Conservation (phyloP, 768 basidiomycete species). For the Fomitopsis serialis region DNA sequence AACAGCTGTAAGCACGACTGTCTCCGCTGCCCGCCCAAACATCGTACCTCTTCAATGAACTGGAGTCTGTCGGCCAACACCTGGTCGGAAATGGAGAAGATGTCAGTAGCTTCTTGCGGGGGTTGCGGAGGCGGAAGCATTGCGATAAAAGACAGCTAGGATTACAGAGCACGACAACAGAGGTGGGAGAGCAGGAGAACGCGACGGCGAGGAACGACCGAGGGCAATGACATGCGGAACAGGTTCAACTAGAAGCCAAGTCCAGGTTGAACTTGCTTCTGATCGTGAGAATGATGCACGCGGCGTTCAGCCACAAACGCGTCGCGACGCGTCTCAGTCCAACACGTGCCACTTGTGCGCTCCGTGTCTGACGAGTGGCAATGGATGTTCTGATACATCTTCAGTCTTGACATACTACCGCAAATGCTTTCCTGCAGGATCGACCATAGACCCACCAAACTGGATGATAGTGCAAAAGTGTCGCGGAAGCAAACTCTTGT, state of each 20-base stretch:
- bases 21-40: slow-evolving; percentile 1
- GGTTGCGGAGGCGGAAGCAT: slow-evolving; percentile 24
- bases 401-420: no score
- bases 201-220: not conserved
- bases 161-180: slow-evolving; percentile 9
- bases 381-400: no score
- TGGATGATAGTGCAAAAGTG: no score
- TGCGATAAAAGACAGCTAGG: slow-evolving; percentile 10
- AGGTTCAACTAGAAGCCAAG: slow-evolving; percentile 2
- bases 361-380: no score
- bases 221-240: not conserved
- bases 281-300: slow-evolving; percentile 9
- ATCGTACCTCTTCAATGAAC: slow-evolving; percentile 67
- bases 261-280: slow-evolving; percentile 14
- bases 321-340: slow-evolving; percentile 1
- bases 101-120: slow-evolving; percentile 42
- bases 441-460: no score
- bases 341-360: no score
- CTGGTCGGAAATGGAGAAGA: slow-evolving; percentile 73
- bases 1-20: slow-evolving; percentile 3
- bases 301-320: slow-evolving; percentile 10
- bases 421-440: no score
- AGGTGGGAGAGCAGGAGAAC: slow-evolving; percentile 1
- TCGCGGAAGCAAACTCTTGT: no score
- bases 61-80: slow-evolving; percentile 63